These are phyloP conservation scores for Polyporus tsugae DNA, from an alignment of 1,284 basidiomycete species.

Conservation along the genomic window DNA sequence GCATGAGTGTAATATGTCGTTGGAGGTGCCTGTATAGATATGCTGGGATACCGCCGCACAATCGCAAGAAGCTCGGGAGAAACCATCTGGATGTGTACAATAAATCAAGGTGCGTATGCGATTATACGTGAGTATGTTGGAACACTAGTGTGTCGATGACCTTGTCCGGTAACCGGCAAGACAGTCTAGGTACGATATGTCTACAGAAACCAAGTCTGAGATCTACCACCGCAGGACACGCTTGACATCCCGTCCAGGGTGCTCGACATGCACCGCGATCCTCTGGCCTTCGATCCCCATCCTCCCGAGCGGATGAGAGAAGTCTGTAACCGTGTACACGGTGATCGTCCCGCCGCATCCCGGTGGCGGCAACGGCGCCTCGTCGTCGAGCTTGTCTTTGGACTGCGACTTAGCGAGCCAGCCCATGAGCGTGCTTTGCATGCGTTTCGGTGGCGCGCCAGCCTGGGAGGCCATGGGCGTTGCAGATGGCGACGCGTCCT, in stretches of 20 bases:
- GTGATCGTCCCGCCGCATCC: conserved; percentile 34
- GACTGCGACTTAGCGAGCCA: conserved; percentile 28
- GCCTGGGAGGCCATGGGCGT: neutral
- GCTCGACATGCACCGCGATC: conserved; percentile 29
- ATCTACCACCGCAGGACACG: neutral
- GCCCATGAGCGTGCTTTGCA: conserved; percentile 28
- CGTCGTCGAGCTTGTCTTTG: conserved; percentile 14
- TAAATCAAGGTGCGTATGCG: conserved; percentile 5
- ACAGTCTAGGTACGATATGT: neutral
- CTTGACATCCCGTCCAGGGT: conserved; percentile 16
- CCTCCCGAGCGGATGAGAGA: conserved; percentile 32
- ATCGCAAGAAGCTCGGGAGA: neutral
- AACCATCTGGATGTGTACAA: neutral
- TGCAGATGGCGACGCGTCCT: conserved; percentile 1
- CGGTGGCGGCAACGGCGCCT: conserved; percentile 2
- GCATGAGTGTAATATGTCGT: conserved; percentile 32
- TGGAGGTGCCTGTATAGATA: conserved; percentile 9
- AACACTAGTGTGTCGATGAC: neutral
- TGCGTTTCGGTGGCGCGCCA: conserved; percentile 23
- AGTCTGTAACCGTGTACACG: conserved; percentile 29
- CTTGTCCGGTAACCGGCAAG: neutral
- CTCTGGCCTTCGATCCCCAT: conserved; percentile 32
- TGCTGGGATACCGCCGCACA: neutral
- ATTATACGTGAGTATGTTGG: neutral
- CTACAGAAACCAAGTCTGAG: neutral